Evolutionary conservation across 164 flowering plant species (phyloP).

Genomic region (Nymphaea thermarum): DNA sequence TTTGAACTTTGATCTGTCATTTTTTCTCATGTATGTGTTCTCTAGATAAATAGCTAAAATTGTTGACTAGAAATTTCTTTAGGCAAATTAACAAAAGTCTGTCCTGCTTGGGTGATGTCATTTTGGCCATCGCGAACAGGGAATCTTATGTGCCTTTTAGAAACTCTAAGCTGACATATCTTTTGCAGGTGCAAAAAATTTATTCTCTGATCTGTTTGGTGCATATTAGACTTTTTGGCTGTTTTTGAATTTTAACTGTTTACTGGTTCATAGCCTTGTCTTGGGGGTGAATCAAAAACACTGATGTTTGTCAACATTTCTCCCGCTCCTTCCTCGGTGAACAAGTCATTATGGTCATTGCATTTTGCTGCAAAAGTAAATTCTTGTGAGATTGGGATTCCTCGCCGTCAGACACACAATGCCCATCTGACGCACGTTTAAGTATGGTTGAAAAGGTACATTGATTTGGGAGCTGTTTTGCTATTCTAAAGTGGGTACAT

Average conservation of each 20-base stretch:
- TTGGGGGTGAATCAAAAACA: constrained; percentile 95
- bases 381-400: constrained; percentile 87
- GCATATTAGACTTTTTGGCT: not conserved
- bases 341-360: constrained; percentile 85
- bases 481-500: too few species aligned
- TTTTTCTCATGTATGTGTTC: too few species aligned
- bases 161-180: constrained; percentile 91
- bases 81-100: constrained; percentile 92
- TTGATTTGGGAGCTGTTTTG: too few species aligned
- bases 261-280: constrained; percentile 54
- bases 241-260: not conserved
- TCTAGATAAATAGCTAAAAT: not conserved
- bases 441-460: constrained; percentile 39
- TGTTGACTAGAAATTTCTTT: not conserved
- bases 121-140: constrained; percentile 80
- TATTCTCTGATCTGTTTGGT: not conserved
- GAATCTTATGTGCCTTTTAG: constrained; percentile 87
- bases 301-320: constrained; percentile 90
- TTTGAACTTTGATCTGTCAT: not conserved
- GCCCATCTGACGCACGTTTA: constrained; percentile 54
- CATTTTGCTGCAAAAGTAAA: constrained; percentile 90
- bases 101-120: constrained; percentile 81
- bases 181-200: constrained; percentile 64
- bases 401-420: constrained; percentile 59
- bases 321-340: constrained; percentile 71